A percentile compares a stretch with the other conserved stretches of the same genome.
Conservation (phyloP, 805 yeast species). For the Torulaspora delbrueckii region DNA sequence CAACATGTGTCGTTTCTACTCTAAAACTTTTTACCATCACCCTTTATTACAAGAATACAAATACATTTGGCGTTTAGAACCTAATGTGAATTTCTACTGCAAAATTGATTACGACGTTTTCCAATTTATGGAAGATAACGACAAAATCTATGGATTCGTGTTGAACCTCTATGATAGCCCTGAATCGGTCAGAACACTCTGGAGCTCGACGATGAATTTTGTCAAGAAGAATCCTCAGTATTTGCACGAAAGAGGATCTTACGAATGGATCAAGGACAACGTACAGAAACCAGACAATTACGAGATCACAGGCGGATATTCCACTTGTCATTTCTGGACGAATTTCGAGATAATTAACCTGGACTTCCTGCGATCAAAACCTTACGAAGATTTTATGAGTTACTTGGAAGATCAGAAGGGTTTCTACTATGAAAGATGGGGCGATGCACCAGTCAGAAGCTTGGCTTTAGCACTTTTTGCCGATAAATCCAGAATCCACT, state of each 20-base stretch:
- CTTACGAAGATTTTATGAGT: constrained; percentile 61
- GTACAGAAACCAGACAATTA: constrained; percentile 46
- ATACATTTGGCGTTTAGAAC: constrained; percentile 82
- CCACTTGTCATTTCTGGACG: constrained; percentile 83
- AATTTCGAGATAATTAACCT: constrained; percentile 81
- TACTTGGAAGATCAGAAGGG: constrained; percentile 67
- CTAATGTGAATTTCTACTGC: constrained; percentile 61
- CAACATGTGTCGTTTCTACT: constrained; percentile 80
- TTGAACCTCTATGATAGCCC: constrained; percentile 67
- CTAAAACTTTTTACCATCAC: constrained; percentile 57
- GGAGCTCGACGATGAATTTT: constrained; percentile 66
- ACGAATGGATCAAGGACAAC: constrained; percentile 59
- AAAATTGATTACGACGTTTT: constrained; percentile 72
- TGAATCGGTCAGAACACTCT: constrained; percentile 54
- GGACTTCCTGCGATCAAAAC: constrained; percentile 70
- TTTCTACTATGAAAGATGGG: constrained; percentile 89
- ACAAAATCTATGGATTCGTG: constrained; percentile 70
- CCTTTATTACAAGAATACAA: constrained; percentile 56
- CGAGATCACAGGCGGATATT: constrained; percentile 42
- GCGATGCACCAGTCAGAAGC: constrained; percentile 88
- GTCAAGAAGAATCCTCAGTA: constrained; percentile 53
- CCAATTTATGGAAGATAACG: constrained; percentile 61
- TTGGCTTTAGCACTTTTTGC: constrained; percentile 69
- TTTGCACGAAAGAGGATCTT: constrained; percentile 53
- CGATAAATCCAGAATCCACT: constrained; percentile 64